Evolutionary conservation across 179 eudicot genomes (phyloP).

Genomic region (Beta corolliflora): DNA sequence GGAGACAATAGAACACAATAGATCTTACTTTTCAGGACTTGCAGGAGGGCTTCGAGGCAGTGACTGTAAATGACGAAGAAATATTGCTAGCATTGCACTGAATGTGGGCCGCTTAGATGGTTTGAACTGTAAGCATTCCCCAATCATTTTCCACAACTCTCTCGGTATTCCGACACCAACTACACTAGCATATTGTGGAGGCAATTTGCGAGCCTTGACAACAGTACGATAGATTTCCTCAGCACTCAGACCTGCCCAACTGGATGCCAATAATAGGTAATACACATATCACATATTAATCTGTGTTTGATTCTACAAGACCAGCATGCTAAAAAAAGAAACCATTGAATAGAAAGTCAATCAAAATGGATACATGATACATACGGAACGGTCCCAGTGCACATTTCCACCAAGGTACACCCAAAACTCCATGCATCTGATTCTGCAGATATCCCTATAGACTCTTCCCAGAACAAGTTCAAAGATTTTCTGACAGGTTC

Average conservation of each 20-base stretch:
- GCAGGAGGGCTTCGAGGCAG: constrained; percentile 95
- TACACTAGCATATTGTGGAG: constrained; percentile 97
- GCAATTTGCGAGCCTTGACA: constrained; percentile 78
- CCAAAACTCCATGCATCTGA: constrained; percentile 99
- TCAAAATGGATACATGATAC: constrained; percentile 37
- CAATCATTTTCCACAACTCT: constrained; percentile 98
- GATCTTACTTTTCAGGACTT: constrained; percentile 84
- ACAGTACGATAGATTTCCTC: constrained; percentile 93
- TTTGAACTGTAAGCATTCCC: constrained; percentile 91
- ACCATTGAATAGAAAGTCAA: constrained; percentile 8
- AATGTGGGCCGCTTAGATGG: constrained; percentile 88
- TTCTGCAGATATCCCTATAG: constrained; percentile 89
- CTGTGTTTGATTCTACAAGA: background rate
- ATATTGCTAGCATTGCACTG: constrained; percentile 81
- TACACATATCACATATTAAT: constrained; percentile 13
- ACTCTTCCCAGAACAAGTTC: constrained; percentile 89
- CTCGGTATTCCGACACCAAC: constrained; percentile 98
- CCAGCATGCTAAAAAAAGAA: constrained; percentile 10
- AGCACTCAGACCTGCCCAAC: constrained; percentile 92
- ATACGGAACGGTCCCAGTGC: constrained; percentile 96
- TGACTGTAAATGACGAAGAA: constrained; percentile 92
- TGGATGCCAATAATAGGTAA: constrained; percentile 42
- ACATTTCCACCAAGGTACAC: constrained; percentile 98
- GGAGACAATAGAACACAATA: constrained; percentile 5
- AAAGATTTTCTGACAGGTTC: constrained; percentile 89